Conservation (phyloP, 768 basidiomycete genomes). For the Russula ochroleuca region DNA sequence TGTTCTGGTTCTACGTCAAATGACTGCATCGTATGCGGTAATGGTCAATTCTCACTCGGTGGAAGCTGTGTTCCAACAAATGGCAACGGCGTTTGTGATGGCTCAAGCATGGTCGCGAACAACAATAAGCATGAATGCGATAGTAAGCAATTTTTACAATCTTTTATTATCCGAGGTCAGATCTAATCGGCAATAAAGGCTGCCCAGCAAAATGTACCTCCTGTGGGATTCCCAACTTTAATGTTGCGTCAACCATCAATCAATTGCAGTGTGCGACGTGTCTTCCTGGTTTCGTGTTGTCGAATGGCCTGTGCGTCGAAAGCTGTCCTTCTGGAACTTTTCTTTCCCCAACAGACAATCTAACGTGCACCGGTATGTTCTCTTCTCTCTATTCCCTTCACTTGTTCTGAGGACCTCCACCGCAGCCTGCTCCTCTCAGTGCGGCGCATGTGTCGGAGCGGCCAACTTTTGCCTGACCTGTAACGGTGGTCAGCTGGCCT, state of each 20-base stretch:
- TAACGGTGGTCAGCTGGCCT: slow-evolving; percentile 58
- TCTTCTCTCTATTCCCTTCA: neutral
- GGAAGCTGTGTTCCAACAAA: slow-evolving; percentile 67
- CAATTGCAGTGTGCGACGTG: slow-evolving; percentile 74
- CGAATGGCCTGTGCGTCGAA: slow-evolving; percentile 61
- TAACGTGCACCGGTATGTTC: slow-evolving; percentile 66
- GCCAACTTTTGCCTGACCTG: slow-evolving; percentile 74
- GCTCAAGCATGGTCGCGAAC: slow-evolving; percentile 68
- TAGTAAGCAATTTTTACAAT: slow-evolving; percentile 45
- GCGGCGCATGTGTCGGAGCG: slow-evolving; percentile 64
- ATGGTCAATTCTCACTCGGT: slow-evolving; percentile 57
- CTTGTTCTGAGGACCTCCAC: slow-evolving; percentile 21
- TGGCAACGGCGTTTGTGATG: slow-evolving; percentile 66
- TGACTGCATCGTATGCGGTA: slow-evolving; percentile 65
- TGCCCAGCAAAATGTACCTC: slow-evolving; percentile 81
- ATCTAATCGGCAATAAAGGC: slow-evolving; percentile 40
- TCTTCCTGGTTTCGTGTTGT: slow-evolving; percentile 70
- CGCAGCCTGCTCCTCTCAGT: slow-evolving; percentile 66
- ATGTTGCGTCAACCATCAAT: slow-evolving; percentile 55
- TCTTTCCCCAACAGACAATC: slow-evolving; percentile 62
- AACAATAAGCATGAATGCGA: slow-evolving; percentile 83
- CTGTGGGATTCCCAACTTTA: slow-evolving; percentile 73
- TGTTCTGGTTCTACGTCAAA: slow-evolving; percentile 66
- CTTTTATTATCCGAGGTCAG: neutral
- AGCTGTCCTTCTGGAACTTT: slow-evolving; percentile 74